phyloP scores from a whole-genome alignment of 148 eudicot species.

The Simmondsia chinensis region DNA sequence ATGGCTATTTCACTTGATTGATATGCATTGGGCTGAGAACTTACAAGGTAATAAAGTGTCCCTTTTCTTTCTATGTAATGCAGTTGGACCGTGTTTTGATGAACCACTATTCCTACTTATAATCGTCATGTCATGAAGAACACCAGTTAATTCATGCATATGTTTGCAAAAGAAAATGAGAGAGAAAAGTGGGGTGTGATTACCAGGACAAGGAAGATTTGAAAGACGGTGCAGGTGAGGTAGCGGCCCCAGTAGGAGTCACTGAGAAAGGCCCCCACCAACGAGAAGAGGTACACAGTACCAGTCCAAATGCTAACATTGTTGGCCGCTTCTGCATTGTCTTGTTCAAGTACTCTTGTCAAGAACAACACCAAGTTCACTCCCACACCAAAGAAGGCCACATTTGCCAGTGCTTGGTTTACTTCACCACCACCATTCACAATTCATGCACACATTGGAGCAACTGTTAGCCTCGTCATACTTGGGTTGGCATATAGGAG shows the following conservation, averaged over 20 bases:
- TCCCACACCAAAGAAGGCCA: constrained; percentile 87
- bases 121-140: too few species aligned
- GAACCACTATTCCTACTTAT: too few species aligned
- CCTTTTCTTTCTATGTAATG: too few species aligned
- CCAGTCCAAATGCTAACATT: constrained; percentile 93
- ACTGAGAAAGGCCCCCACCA: constrained; percentile 86
- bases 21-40: too few species aligned
- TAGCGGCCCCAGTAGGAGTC: constrained; percentile 98
- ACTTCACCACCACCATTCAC: constrained; percentile 24
- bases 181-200: neutral
- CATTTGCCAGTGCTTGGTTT: constrained; percentile 83
- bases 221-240: constrained; percentile 73
- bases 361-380: constrained; percentile 86
- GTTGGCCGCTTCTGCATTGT: constrained; percentile 80
- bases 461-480: too few species aligned
- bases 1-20: too few species aligned
- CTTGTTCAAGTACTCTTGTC: constrained; percentile 69
- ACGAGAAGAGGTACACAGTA: constrained; percentile 80
- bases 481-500: too few species aligned
- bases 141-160: too few species aligned
- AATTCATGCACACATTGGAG: too few species aligned
- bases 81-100: too few species aligned
- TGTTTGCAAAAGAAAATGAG: too few species aligned
- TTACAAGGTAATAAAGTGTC: too few species aligned
- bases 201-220: constrained; percentile 60